A percentile compares a stretch with the other conserved stretches of the same genome.
phyloP scores from a whole-genome alignment of 495 filamentous ascomycete species.

The Podospora appendiculata region DNA sequence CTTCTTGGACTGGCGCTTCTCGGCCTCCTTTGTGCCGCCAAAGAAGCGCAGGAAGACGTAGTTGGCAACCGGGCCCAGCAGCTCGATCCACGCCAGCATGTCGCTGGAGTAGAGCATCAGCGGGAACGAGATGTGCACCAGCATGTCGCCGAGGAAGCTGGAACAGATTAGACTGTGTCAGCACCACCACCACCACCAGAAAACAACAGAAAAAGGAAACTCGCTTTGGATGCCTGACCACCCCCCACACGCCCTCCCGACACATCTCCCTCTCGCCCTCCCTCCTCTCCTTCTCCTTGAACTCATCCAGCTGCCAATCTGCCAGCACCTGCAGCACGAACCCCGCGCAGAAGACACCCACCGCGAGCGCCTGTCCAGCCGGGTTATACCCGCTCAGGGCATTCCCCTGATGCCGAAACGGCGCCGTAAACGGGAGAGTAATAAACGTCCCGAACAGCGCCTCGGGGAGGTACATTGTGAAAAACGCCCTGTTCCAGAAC shows the following conservation, averaged over 20 bases:
- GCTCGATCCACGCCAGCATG: constrained; percentile 42
- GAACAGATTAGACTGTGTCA: constrained; percentile 1
- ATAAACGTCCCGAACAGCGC: constrained; percentile 45
- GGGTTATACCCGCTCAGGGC: constrained; percentile 8
- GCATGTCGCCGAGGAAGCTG: constrained; percentile 51
- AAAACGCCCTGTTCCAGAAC: constrained; percentile 46
- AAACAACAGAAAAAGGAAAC: constrained; percentile 8
- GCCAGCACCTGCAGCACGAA: constrained; percentile 47
- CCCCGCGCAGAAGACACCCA: constrained; percentile 46
- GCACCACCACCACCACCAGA: background rate
- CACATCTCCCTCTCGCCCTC: constrained; percentile 25
- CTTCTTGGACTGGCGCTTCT: constrained; percentile 40
- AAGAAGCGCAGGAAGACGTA: constrained; percentile 50
- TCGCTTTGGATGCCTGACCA: constrained; percentile 55
- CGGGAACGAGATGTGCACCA: constrained; percentile 46
- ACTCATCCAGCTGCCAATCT: constrained; percentile 42
- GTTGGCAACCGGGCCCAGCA: constrained; percentile 49
- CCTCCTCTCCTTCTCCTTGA: constrained; percentile 20
- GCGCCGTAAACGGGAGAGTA: constrained; percentile 45
- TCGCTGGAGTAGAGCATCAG: constrained; percentile 42
- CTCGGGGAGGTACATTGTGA: constrained; percentile 46
- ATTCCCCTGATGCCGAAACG: constrained; percentile 33
- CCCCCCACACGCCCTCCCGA: constrained; percentile 49
- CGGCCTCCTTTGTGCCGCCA: constrained; percentile 47
- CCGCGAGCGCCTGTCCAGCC: constrained; percentile 35